Base-by-base conservation (phyloP, 495 filamentous ascomycete species). In the Aspergillus sparsus region DNA sequence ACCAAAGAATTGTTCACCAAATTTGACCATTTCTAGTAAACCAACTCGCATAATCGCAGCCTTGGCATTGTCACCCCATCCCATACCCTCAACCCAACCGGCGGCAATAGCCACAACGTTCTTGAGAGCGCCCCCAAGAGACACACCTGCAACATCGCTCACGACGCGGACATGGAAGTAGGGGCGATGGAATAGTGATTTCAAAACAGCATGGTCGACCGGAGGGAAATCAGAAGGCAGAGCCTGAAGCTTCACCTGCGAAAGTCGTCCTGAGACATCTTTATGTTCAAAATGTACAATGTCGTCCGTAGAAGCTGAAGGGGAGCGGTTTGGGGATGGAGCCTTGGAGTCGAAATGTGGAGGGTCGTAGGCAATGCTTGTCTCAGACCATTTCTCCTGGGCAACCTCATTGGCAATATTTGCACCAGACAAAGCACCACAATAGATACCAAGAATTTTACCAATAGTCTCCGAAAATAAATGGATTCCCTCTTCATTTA, bases 61-160 rank as follows among this genome's bases (percentile, higher is more conserved):
- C 77, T 97, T 97, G 50, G 93, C 93, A 67, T 97, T 98, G 77
- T 96, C 92, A 63, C 93, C 95, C 95, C 95, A 99, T 59, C 93
- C 92, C 62, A 93, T 84, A 15, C 95, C 95, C 53, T 93, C 91
- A 57, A 98, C 92, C 79, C 94, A 98, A 54, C 95, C 95, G 7
- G 94, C 92, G 3, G 93, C 92, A 7, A 99, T 76, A 10, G 95
- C 95, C 55, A 99, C 89, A 61, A 99, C 89, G 76, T 99, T 99
- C 79, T 99, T 99, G 54, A 99, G 82, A 2, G 95, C 95, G 13
- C 95, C 95, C 33, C 92, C 89, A 55, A 99, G 89, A 11, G 94
- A 97, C 9, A 97, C 93, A 62, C 95, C 95, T 5, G 92, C 95
- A 6, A 98, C 93, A 66, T 99, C 95, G 34, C 82, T 88, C 13